Evolutionary conservation across 257 asterid species (phyloP).

Genomic region (Nicotiana noctiflora): DNA sequence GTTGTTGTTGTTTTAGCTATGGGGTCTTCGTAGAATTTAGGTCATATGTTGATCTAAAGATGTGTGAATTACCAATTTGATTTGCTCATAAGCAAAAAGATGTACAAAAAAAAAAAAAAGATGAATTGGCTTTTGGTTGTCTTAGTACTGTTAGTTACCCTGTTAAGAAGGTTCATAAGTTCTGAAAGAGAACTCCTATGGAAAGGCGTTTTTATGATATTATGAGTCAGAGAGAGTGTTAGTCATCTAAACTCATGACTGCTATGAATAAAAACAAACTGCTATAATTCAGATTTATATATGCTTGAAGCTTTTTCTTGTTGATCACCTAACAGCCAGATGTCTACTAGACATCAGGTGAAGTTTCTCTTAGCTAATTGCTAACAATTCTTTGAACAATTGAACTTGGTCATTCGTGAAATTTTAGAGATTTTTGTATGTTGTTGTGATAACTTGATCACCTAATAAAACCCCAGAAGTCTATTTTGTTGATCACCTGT

Average conservation of each 20-base stretch:
- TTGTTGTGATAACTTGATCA: neutral
- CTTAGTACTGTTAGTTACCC: neutral
- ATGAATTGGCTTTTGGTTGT: neutral
- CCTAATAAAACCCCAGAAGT: too few species aligned
- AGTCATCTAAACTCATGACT: neutral
- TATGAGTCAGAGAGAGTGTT: neutral
- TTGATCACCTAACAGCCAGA: neutral
- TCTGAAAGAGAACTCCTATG: neutral
- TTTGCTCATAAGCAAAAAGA: neutral
- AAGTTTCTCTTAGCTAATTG: neutral
- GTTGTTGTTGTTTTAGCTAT: neutral
- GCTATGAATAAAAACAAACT: neutral
- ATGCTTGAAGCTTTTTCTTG: neutral
- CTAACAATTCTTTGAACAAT: neutral
- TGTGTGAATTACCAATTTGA: neutral
- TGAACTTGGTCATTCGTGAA: neutral
- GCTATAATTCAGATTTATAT: neutral
- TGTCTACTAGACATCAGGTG: neutral
- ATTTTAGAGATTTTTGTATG: neutral
- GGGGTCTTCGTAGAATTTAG: neutral
- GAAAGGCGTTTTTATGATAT: neutral
- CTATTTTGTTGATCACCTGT: neutral
- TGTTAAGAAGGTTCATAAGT: neutral
- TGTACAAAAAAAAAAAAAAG: neutral
- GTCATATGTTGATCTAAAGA: neutral